Evolutionary conservation across 2,329 filamentous ascomycete species (phyloP).

Genomic region (Alternaria sp.): DNA sequence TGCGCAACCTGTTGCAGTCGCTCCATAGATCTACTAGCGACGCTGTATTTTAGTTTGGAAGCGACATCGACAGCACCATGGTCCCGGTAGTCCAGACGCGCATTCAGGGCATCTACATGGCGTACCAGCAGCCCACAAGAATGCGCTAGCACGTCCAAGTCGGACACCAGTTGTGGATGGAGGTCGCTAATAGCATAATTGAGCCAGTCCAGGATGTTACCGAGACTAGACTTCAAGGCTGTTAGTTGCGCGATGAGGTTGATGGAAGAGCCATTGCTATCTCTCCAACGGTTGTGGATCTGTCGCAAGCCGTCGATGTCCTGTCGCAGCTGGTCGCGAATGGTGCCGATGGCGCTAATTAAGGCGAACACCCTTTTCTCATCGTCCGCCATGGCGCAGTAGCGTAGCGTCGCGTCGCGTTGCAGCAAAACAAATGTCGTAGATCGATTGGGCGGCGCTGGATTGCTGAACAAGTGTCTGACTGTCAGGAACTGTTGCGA

Average conservation of each 20-base stretch:
- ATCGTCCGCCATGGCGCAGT: constrained; percentile 24
- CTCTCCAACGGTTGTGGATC: constrained; percentile 44
- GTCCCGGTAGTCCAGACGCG: constrained; percentile 37
- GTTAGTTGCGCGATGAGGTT: constrained; percentile 47
- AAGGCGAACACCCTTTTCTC: constrained; percentile 40
- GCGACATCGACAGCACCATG: constrained; percentile 42
- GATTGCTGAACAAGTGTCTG: constrained; percentile 5
- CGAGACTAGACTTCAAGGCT: constrained; percentile 41
- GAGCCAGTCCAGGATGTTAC: constrained; percentile 45
- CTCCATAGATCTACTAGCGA: constrained; percentile 42
- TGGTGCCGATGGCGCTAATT: constrained; percentile 34
- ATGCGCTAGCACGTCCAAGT: constrained; percentile 41
- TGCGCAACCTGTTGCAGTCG: constrained; percentile 40
- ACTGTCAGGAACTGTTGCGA: constrained; percentile 1
- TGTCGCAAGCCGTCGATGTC: constrained; percentile 42
- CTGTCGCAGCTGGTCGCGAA: constrained; percentile 40
- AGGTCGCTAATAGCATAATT: constrained; percentile 42
- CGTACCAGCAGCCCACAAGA: constrained; percentile 40
- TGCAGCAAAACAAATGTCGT: constrained; percentile 7
- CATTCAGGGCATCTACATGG: constrained; percentile 35
- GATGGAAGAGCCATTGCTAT: constrained; percentile 39
- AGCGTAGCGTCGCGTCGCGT: constrained; percentile 30
- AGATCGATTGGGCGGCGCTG: constrained; percentile 3
- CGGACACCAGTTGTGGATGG: constrained; percentile 44
- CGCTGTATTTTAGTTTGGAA: constrained; percentile 38